Evolutionary conservation across 1,284 basidiomycete genomes (phyloP), one percentile per base, ranked within the genome.

Genomic region (Entoloma clypeatum): DNA sequence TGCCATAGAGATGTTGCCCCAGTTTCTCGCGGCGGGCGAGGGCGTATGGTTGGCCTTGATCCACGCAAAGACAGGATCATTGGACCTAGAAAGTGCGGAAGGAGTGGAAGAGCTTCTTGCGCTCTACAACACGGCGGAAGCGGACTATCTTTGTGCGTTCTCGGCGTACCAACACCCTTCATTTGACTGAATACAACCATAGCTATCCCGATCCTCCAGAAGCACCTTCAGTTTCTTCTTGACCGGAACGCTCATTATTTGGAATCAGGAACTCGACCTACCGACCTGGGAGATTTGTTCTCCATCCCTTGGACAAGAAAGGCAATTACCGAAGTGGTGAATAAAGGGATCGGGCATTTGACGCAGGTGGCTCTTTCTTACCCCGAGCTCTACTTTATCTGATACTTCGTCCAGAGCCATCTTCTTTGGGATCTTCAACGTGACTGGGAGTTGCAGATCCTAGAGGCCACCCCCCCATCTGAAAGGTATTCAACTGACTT

Each of bases 121-220:
- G n/a, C 50, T 81, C 32, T 92, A 84, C 56, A 62, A 69, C 30
- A 74, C 71, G 32, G 89, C 90, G 11, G 86, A 90, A 58, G 64
- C 62, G 11, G 90, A 93, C 54, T 92, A 92, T 57, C 57, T 91
- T 21, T 92, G 90, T 92, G 60, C 62, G 87, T 63, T 38, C 37
- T 30, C 18, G n/a, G 22, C 32, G 30, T 18, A 21, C 29, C 26
- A 26, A 31, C 3, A 16, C 7, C 36, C 27, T 38, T 26, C 16
- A 35, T 17, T 23, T 13, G 25, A 11, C 29, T 39, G 7, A 43
- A 37, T n/a, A 28, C n/a, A 35, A 41, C 36, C 37, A 40, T 56
- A 92, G 89, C 87, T 25, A 79, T 88, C 25, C 71, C 80, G 1
- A 65, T 92, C 28, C 69, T 92, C 27, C 69, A 75, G 55, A 78